Base-by-base conservation (phyloP, 805 yeast genomes). In the Saturnispora galanensis region DNA sequence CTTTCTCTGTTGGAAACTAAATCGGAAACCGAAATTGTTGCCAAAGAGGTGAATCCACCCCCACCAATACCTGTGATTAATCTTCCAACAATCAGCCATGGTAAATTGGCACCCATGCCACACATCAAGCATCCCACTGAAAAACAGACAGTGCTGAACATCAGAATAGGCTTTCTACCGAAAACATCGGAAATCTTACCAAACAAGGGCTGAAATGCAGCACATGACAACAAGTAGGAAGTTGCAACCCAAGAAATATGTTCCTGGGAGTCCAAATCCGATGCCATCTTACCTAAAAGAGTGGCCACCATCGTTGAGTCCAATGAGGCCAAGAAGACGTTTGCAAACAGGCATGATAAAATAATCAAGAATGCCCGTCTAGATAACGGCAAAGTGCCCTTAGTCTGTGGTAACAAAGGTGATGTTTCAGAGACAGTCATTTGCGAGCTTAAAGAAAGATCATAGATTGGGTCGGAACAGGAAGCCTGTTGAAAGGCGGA, bases 51-150 rank as follows among this genome's bases (percentile, higher is more conserved):
- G 56, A 87, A 74, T 1, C 96, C 96, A 5, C 95, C 93, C 10
- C 93, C 95, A 18, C 96, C 96, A 45, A 84, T 73, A 15, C 96
- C 96, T 21, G 94, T 79, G 41, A 87, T 68, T 49, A 85, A 77
- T 54, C 86, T 67, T 4, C 83, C 83, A 28, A 74, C 49, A 54
- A 74, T 56, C 60, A 77, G 60, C 57, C 62, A n/a, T 68, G 67
- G 31, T 54, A 70, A 53, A 62, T 69, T 45, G 58, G 59, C 29
- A 51, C 62, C 74, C 1, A 68, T 32, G 8, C 71, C 71, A 53
- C 73, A 73, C 35, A 71, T 54, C 0, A 57, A 49, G 39, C 72
- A 63, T 44, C 79, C 76, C 28, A 65, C 41, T 1, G 56, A 57
- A 49, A 69, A 69, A 30, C 57, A 44, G 3, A 50, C 40, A 17